A percentile compares a stretch with the other conserved stretches of the same genome.
phyloP scores from a whole-genome alignment of 176 grass and related monocot species.

The Oryza meridionalis region DNA sequence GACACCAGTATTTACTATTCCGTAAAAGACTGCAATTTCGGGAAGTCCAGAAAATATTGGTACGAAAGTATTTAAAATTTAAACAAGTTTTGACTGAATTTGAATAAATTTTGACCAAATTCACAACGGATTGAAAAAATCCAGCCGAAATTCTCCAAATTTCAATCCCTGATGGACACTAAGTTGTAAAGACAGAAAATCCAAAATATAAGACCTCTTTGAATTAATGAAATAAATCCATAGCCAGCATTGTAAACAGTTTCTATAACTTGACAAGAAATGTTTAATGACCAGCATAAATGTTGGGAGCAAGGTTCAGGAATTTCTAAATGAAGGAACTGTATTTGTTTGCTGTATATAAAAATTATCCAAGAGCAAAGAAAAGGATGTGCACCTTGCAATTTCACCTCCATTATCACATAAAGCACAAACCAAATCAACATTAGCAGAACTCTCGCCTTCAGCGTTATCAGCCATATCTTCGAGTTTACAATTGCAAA shows the following conservation, averaged over 20 bases:
- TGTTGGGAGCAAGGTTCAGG: not conserved
- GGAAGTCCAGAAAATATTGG: no score
- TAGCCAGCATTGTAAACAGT: not conserved
- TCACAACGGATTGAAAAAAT: no score
- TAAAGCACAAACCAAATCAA: slow-evolving; percentile 62
- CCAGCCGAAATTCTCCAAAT: no score
- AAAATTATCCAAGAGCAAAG: slow-evolving; percentile 1
- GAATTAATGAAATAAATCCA: not conserved
- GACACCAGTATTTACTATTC: no score
- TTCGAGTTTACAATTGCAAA: slow-evolving; percentile 12
- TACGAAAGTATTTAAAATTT: no score
- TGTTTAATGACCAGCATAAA: not conserved
- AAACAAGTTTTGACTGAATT: no score
- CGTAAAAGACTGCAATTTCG: no score
- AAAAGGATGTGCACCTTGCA: slow-evolving; percentile 35
- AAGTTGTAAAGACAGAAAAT: not conserved
- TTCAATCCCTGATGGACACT: not conserved
- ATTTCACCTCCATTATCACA: slow-evolving; percentile 79
- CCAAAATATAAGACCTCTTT: not conserved
- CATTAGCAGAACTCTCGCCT: slow-evolving; percentile 9
- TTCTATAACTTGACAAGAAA: not conserved
- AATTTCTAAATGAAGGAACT: slow-evolving; percentile 7
- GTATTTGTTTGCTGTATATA: slow-evolving; percentile 8
- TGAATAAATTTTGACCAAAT: no score
- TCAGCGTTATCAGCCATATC: slow-evolving; percentile 39